Base-by-base conservation (phyloP, 108 stramenopile genomes). In the Fistulifera pelliculosa region DNA sequence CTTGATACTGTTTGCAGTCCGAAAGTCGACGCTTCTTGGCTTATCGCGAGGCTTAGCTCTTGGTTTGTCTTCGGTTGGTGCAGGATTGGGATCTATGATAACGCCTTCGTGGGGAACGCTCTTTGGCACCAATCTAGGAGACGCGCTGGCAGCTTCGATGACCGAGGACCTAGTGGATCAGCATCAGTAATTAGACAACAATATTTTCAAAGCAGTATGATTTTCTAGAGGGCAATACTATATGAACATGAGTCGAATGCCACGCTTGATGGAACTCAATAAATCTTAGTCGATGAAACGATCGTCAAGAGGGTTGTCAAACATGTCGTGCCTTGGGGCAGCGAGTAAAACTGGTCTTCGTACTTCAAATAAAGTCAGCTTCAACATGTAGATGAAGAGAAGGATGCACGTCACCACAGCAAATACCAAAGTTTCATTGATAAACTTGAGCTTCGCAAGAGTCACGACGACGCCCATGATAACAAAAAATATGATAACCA, bases 351-450 rank as follows among this genome's bases (percentile, higher is more conserved):
- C 73, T 5, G 78, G 78, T 47, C 69, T 45, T 38, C 60, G 57
- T 16, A 22, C 64, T 55, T 87, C 86, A 57, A 93, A 93, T 56
- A 93, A 56, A 14, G 90, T 93, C 69, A 93, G 57, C 69, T 85
- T 88, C 40, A 93, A 69, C 86, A 88, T 88, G 73, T 88, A 92
- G 19, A 92, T 75, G 59, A 92, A 92, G 2, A 92, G 60, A 19
- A 92, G 66, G 27, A 92, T 68, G 49, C 90, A 87, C 0, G 83
- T 69, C 16, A 87, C 84, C 15, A 92, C 86, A 13, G 90, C 81
- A 58, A 92, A 87, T 0, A 85, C 75, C 40, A 92, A 55, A 13
- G 90, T 92, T 45, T 92, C 86, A 43, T 87, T 92, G 56, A 87
- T 80, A 64, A 92, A 85, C 44, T 83, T 76, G 57, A 87, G 48